A percentile compares a stretch with the other conserved stretches of the same genome.
phyloP scores from a whole-genome alignment of 1,139 yeast species.

The Wickerhamomyces sp. region DNA sequence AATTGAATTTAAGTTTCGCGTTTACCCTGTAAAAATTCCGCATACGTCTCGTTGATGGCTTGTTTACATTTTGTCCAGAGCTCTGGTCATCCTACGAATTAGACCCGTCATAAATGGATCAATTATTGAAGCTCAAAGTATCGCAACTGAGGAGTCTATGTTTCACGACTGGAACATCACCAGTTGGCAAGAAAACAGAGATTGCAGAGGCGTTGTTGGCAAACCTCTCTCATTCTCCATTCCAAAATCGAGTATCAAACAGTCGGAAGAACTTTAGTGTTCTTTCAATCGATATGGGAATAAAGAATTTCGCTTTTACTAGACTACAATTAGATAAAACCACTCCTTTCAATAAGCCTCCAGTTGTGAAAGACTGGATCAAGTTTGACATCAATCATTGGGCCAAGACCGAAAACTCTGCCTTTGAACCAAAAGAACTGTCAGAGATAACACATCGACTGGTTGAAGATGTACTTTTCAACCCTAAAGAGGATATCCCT shows the following conservation, averaged over 20 bases:
- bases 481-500: slow-evolving; percentile 21
- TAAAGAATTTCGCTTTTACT: slow-evolving; percentile 36
- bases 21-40: neutral
- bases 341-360: slow-evolving; percentile 22
- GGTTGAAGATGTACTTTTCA: slow-evolving; percentile 19
- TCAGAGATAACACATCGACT: slow-evolving; percentile 19
- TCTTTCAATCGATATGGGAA: slow-evolving; percentile 39
- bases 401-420: slow-evolving; percentile 17
- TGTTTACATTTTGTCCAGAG: no score
- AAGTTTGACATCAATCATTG: slow-evolving; percentile 35
- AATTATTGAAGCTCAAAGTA: slow-evolving; percentile 11
- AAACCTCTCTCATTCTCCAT: slow-evolving; percentile 3
- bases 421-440: slow-evolving; percentile 20
- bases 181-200: slow-evolving; percentile 10
- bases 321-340: slow-evolving; percentile 20
- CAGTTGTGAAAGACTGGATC: slow-evolving; percentile 37
- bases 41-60: no score
- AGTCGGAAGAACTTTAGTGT: slow-evolving; percentile 21
- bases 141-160: slow-evolving; percentile 16
- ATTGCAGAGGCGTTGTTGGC: slow-evolving; percentile 4
- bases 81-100: no score
- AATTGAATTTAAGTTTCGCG: neutral
- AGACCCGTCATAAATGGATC: slow-evolving; percentile 1
- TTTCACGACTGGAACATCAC: slow-evolving; percentile 12
- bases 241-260: slow-evolving; percentile 12